Base-by-base conservation (phyloP, 148 eudicot genomes). In the Vaccinium macrocarpon region DNA sequence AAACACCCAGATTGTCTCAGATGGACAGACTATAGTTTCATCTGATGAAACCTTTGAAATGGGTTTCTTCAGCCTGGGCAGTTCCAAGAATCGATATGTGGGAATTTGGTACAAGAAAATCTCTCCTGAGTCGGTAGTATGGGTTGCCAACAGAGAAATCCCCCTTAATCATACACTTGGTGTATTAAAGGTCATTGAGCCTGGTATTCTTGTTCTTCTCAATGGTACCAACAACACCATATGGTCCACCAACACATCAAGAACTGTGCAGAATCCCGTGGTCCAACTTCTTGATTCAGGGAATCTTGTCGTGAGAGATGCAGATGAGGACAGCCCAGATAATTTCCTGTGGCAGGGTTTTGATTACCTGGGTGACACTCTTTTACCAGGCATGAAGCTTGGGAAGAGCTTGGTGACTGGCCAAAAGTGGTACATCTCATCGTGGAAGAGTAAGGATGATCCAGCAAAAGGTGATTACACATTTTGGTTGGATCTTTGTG, bases 71-170 rank as follows among this genome's bases (percentile, higher is more conserved):
- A n/a, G 27, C 68, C 68, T 13, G 0, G 13, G 68, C 0, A 9
- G 0, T n/a, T n/a, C 29, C 27, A 62, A 1, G 27, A 62, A 62
- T 15, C 27, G 68, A 29, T 62, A 62, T 1, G 29, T 62, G 3
- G 68, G 68, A 62, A 62, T 62, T 25, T 84, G 86, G 88, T 87
- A 81, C 84, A 84, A 81, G 27, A 81, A 76, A 10, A n/a, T 81
- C 62, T 23, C 68, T 21, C 10, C 9, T 8, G 8, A 0, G 3
- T 18, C 7, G 7, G 64, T 59, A 19, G 64, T 59, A 59, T 59
- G 64, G 64, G 64, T 59, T 59, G 64, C 64, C 8, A 59, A 59
- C 2, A 59, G 64, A 21, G 64, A 1, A 59, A 6, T 19, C 25
- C 64, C 64, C 19, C 64, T 59, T 8, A 6, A 1, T 1, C 25